phyloP scores from a whole-genome alignment of 169 alveolate species.

The Haemoproteus tartakovskyi region DNA sequence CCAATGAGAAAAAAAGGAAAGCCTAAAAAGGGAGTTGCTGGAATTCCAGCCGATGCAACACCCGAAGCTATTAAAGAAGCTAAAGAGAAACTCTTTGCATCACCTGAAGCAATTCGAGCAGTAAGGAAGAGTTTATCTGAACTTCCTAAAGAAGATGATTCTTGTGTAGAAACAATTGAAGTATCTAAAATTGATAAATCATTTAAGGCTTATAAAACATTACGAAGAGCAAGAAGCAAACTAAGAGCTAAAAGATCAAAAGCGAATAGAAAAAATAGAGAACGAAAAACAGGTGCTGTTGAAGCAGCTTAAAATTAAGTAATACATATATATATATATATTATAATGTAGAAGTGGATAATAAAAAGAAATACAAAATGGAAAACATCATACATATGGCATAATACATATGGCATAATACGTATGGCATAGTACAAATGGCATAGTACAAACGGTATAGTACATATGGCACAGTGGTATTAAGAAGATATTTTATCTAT shows the following conservation, averaged over 20 bases:
- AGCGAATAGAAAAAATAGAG: conserved; percentile 31
- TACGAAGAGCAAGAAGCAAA: conserved; percentile 39
- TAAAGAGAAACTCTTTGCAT: conserved; percentile 69
- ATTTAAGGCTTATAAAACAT: conserved; percentile 33
- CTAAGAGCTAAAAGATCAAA: conserved; percentile 48
- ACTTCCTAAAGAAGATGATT: too few relatives aligned
- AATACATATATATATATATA: too few relatives aligned
- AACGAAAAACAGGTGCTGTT: conserved; percentile 10
- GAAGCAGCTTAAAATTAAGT: too few relatives aligned
- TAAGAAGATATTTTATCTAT: too few relatives aligned
- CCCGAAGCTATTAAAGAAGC: conserved; percentile 75
- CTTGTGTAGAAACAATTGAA: conserved; percentile 40
- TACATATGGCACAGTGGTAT: too few relatives aligned
- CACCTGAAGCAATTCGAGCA: conserved; percentile 30
- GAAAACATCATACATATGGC: too few relatives aligned
- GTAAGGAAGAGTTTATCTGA: conserved; percentile 14
- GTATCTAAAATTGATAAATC: conserved; percentile 33
- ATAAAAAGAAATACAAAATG: too few relatives aligned
- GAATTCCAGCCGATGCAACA: conserved; percentile 89
- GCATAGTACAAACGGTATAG: too few relatives aligned
- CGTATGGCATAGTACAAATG: too few relatives aligned
- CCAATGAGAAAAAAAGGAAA: conserved; percentile 92
- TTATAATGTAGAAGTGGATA: too few relatives aligned
- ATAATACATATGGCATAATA: too few relatives aligned
- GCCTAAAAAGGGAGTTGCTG: conserved; percentile 96